Conservation (phyloP, 495 filamentous ascomycete genomes). For the Daldinia loculata region DNA sequence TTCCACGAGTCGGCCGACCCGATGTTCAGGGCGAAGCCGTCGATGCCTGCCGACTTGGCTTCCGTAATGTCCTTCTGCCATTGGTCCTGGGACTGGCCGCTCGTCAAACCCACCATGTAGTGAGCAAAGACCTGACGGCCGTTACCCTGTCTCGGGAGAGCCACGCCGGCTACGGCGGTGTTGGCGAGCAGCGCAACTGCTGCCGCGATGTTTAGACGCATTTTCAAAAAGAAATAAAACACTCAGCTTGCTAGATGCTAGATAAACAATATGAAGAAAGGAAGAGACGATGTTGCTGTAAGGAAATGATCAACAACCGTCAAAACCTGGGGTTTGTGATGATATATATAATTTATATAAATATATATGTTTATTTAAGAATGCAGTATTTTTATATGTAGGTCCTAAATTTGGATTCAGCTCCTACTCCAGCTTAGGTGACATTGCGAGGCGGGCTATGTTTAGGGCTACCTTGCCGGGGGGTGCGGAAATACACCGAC, state of each 20-base stretch:
- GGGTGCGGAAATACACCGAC: background rate
- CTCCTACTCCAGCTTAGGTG: slow-evolving; percentile 22
- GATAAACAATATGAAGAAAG: background rate
- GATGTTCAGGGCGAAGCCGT: slow-evolving; percentile 78
- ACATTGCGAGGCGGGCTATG: slow-evolving; percentile 22
- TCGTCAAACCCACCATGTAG: slow-evolving; percentile 61
- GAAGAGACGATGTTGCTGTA: slow-evolving; percentile 12
- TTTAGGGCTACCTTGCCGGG: slow-evolving; percentile 4
- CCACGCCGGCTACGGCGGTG: slow-evolving; percentile 29
- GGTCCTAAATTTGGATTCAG: slow-evolving; percentile 18
- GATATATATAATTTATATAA: slow-evolving; percentile 8
- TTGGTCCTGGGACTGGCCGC: slow-evolving; percentile 54
- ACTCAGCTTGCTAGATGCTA: background rate
- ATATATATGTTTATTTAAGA: slow-evolving; percentile 2
- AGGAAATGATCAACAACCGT: slow-evolving; percentile 10
- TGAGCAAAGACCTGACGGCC: slow-evolving; percentile 56
- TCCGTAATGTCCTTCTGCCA: slow-evolving; percentile 68
- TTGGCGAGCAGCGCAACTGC: slow-evolving; percentile 31
- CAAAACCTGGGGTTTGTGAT: background rate
- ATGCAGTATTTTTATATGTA: background rate
- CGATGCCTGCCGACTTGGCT: slow-evolving; percentile 70
- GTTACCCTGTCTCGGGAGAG: slow-evolving; percentile 20
- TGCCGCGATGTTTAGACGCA: slow-evolving; percentile 28
- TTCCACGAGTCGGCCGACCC: slow-evolving; percentile 63
- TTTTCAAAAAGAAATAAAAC: slow-evolving; percentile 6